Base-by-base conservation (phyloP, 257 asterid genomes). In the Eustoma russellianum region DNA sequence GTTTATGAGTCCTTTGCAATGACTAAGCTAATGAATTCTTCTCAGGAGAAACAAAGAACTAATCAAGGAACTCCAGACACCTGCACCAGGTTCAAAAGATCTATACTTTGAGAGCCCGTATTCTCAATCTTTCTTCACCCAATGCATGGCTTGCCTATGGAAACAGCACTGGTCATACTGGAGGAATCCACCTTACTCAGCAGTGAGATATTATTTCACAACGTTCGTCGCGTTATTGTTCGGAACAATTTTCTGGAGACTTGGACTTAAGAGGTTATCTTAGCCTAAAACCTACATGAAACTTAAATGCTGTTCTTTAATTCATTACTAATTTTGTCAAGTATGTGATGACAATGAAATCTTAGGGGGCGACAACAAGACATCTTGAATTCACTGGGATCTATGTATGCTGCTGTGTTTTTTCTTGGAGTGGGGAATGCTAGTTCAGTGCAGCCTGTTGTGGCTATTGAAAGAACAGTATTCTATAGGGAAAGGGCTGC, bases 401-500 rank as follows among this genome's bases (percentile, higher is more conserved):
- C 96, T 13, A 86, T 86, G 88, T 90, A 81, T 52, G 79, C 73
- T 1, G 72, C 98, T 2, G 88, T 90, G 16, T 65, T 83, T 6
- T 90, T 83, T 69, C 77, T 84, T 3, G 97, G 97, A 1, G 74
- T 79, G 16, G n/a, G n/a, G n/a, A n/a, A n/a, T 35, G 82, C 85
- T 3, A n/a, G 86, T 15, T 66, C 93, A 0, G 96, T 90, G 50
- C 97, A 90, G 65, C 96, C 97, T 14, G 75, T 90, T 10, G 82
- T 90, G 9, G 83, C 94, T 0, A 52, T 79, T 15, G 97, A 90
- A n/a, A 75, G 97, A 66, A 86, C 90, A 7, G 95, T 89, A 7
- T 86, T 83, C 59, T 90, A 86, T 52, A 73, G 94, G 56, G 97
- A 86, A 70, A 74, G 86, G 65, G 98, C 95, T 1, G 96, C 96